Evolutionary conservation across 2,329 filamentous ascomycete genomes (phyloP).

Genomic region (Golovinomyces cichoracearum): DNA sequence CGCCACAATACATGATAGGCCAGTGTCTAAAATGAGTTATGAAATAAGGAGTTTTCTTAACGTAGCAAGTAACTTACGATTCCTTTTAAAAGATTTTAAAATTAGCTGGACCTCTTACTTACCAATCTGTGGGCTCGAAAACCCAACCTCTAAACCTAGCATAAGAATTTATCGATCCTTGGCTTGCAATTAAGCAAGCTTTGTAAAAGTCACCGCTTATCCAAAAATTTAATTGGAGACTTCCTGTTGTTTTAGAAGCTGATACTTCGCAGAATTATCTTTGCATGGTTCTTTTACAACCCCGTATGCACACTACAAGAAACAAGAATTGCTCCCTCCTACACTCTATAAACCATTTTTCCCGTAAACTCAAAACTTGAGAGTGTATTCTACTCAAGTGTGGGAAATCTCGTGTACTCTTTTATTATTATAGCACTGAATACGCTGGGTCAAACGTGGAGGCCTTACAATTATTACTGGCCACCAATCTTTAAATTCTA

Average conservation of each 20-base stretch:
- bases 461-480: background rate
- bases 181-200: background rate
- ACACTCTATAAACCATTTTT: background rate
- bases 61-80: background rate
- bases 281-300: background rate
- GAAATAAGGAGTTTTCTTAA: background rate
- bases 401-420: background rate
- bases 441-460: background rate
- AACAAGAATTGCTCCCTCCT: background rate
- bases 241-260: background rate
- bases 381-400: background rate
- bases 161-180: background rate
- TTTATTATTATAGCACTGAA: background rate
- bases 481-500: background rate
- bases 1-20: background rate
- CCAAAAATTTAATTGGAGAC: background rate
- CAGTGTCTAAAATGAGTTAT: background rate
- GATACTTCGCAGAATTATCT: background rate
- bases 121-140: background rate
- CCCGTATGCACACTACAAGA: background rate
- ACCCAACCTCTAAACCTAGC: background rate
- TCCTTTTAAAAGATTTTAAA: background rate
- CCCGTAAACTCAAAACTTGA: background rate
- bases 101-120: background rate
- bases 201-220: background rate